Evolutionary conservation across 1,139 yeast species (phyloP).

Genomic region (Diutina ranongensis): DNA sequence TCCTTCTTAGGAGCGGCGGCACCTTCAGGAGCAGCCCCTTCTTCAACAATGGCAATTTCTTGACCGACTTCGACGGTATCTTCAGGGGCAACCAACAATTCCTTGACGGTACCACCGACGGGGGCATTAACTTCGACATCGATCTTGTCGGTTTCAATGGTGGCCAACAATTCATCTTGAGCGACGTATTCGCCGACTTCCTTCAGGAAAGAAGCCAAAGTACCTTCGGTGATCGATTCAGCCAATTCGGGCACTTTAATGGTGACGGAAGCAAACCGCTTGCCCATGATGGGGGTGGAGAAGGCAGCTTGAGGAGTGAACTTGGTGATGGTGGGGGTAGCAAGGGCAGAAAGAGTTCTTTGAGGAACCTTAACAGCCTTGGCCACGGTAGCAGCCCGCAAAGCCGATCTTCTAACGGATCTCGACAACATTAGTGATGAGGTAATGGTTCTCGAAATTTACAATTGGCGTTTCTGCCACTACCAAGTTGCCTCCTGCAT

Average conservation of each 20-base stretch:
- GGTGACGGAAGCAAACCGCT: constrained; percentile 31
- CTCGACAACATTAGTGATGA: constrained; percentile 11
- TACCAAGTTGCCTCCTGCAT: neutral
- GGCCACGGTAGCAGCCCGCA: constrained; percentile 10
- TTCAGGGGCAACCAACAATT: constrained; percentile 72
- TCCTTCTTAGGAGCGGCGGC: constrained; percentile 33
- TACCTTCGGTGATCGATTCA: constrained; percentile 96
- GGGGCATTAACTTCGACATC: constrained; percentile 97
- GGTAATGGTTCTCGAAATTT: neutral
- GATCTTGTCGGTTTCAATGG: constrained; percentile 96
- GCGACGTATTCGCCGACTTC: constrained; percentile 83
- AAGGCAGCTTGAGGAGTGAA: neutral
- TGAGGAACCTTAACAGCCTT: constrained; percentile 7
- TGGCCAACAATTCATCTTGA: constrained; percentile 86
- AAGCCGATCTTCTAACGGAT: constrained; percentile 9
- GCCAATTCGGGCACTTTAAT: constrained; percentile 99
- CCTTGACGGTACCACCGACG: constrained; percentile 79
- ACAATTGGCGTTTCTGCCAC: neutral
- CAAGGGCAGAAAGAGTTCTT: constrained; percentile 8
- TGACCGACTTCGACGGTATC: constrained; percentile 97
- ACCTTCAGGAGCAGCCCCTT: constrained; percentile 74
- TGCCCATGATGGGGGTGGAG: constrained; percentile 9
- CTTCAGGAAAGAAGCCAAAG: constrained; percentile 68
- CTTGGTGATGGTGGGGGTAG: constrained; percentile 10
- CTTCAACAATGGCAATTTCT: constrained; percentile 80